Evolutionary conservation across 2,329 filamentous ascomycete genomes (phyloP), one percentile per base, ranked within the genome.

Genomic region (Fusarium goolgardi): DNA sequence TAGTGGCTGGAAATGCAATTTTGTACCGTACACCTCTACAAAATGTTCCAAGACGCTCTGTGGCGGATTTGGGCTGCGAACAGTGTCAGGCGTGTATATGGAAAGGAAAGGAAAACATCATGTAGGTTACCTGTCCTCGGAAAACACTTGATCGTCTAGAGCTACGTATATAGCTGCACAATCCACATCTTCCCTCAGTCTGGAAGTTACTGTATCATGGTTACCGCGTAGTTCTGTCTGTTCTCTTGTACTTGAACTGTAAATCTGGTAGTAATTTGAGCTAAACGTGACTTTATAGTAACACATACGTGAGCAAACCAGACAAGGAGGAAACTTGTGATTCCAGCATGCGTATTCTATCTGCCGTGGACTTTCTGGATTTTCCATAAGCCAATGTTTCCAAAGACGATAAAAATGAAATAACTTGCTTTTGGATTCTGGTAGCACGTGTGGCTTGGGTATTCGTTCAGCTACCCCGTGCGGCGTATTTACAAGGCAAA

Each of bases 1-100:
- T 0, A 62, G 23, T 16, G 59, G 59, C n/a, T 62, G 59, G 1
- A 62, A 39, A n/a, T 62, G 56, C 3, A 62, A 8, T 35, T 5
- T 46, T 7, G 12, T 45, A n/a, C 20, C 16, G 1, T 62, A 62
- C 1, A 31, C 34, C 3, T 27, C 7, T 21, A 55, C 4, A 15
- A 62, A 55, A 5, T 55, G 23, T 7, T 27, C 6, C 1, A 62
- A 21, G 0, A 27, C 46, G 5, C 12, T 13, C 10, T n/a, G 13
- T 1, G 46, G 59, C 12, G 12, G 56, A 4, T 54, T 13, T 6
- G 16, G 40, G 4, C 55, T 60, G 9, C 6, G 1, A 4, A 1
- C 0, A 7, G 0, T 0, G 3, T 60, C n/a, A 45, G n/a, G 2
- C 13, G 12, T 1, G 2, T 2, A 4, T 40, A 16, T 10, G 1